These are phyloP conservation scores for Ceratocystis ficicola DNA, from an alignment of 2,329 filamentous ascomycete species.

Conservation along the genomic window DNA sequence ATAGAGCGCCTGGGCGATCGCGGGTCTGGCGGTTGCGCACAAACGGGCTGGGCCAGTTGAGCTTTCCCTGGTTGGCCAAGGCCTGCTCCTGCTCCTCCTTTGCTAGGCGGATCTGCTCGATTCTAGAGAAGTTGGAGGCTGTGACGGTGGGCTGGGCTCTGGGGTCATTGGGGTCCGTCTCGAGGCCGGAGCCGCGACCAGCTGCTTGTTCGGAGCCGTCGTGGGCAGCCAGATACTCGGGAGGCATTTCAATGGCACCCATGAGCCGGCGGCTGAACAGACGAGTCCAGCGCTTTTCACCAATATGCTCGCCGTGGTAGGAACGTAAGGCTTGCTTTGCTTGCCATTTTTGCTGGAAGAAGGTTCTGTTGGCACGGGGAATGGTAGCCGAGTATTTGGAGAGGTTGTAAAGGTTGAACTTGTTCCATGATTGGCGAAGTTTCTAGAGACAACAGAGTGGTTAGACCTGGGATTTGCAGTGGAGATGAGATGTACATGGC, in stretches of 20 bases:
- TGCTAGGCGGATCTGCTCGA: constrained; percentile 22
- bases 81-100: constrained; percentile 20
- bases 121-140: constrained; percentile 24
- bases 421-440: constrained; percentile 93
- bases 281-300: constrained; percentile 84
- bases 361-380: constrained; percentile 44
- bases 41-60: constrained; percentile 16
- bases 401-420: constrained; percentile 92
- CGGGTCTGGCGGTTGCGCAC: constrained; percentile 15
- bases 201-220: constrained; percentile 76
- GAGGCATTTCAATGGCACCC: constrained; percentile 75
- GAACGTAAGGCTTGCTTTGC: constrained; percentile 72
- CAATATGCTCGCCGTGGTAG: constrained; percentile 92
- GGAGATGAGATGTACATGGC: neutral
- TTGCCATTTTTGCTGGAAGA: constrained; percentile 97
- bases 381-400: constrained; percentile 39
- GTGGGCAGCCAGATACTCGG: constrained; percentile 60
- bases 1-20: constrained; percentile 26
- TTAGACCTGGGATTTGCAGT: neutral
- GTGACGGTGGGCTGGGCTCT: constrained; percentile 23
- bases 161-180: constrained; percentile 26
- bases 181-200: constrained; percentile 66
- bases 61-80: constrained; percentile 11
- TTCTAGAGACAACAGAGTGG: constrained; percentile 45
- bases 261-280: constrained; percentile 77